Base-by-base conservation (phyloP, 2,329 filamentous ascomycete genomes). In the Xylaria sp. region DNA sequence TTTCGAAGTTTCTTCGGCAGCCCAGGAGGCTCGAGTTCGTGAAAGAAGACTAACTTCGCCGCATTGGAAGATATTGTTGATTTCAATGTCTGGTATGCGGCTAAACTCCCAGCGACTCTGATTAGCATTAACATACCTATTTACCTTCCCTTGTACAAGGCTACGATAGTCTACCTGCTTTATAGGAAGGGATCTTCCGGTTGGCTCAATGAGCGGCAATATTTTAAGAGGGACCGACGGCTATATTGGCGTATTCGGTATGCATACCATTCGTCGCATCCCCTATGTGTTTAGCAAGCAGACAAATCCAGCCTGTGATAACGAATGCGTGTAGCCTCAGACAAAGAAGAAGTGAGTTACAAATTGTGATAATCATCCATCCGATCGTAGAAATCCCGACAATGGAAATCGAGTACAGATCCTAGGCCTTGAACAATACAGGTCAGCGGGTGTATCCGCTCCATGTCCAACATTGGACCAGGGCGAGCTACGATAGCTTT, bases 101-200 rank as follows among this genome's bases (percentile, higher is more conserved):
- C 69, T 4, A 73, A 75, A 46, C 68, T 71, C 12, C 48, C 71
- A 18, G 69, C 70, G 12, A 76, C 71, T 4, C 60, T 76, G n/a
- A 69, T 75, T 20, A 69, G 72, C 37, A 69, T 75, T 39, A 71
- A 71, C 3, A 73, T 76, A 23, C 71, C 73, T 10, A 65, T 72
- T 12, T 74, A 69, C 20, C 72, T 71, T 1, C 73, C 74, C 7
- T 48, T 71, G 1, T 71, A 67, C n/a, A 62, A 46, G 9, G n/a
- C 65, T 6, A 66, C 66, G 46, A 41, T 70, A 13, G 46, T 64
- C 12, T 55, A 59, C 28, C 41, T 73, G 12, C 2, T 64, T 4
- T 34, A 37, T 23, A 44, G 15, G 48, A 34, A 28, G 20, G 12
- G 20, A 5, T 62, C 20, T 25, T 25, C 57, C 6, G 41, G 34